Conservation (phyloP, 1,284 basidiomycete genomes). For the Xerocomus nothofagi region DNA sequence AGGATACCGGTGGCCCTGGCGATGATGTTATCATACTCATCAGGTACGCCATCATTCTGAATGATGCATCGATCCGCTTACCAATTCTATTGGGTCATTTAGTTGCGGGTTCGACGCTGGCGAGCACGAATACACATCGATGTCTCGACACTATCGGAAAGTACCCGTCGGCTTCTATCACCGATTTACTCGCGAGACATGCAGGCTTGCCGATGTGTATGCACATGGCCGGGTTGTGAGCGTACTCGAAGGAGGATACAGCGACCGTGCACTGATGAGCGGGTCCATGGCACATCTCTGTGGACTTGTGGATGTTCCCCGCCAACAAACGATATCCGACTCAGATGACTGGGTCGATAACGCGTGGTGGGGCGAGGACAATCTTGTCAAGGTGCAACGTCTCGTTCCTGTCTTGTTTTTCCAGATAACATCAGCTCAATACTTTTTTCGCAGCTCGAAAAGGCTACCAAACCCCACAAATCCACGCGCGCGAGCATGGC, state of each 20-base stretch:
- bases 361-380: slow-evolving; percentile 70
- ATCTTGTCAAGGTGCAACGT: slow-evolving; percentile 56
- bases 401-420: background rate
- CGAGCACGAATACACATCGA: slow-evolving; percentile 87
- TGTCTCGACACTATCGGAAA: slow-evolving; percentile 91
- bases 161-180: slow-evolving; percentile 89
- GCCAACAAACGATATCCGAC: background rate
- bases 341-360: slow-evolving; percentile 39
- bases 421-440: background rate
- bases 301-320: slow-evolving; percentile 55
- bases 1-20: slow-evolving; percentile 60
- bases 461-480: slow-evolving; percentile 62
- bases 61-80: slow-evolving; percentile 2
- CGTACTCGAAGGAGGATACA: slow-evolving; percentile 94
- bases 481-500: slow-evolving; percentile 39
- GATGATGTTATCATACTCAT: slow-evolving; percentile 84
- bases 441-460: slow-evolving; percentile 59
- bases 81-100: background rate
- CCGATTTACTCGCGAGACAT: slow-evolving; percentile 78
- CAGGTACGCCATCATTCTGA: slow-evolving; percentile 53
- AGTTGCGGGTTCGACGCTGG: slow-evolving; percentile 93
- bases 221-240: slow-evolving; percentile 78
- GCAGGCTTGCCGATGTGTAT: slow-evolving; percentile 64
- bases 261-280: slow-evolving; percentile 82
- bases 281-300: slow-evolving; percentile 78